Base-by-base conservation (phyloP, 2,329 filamentous ascomycete genomes). In the Fusarium proliferatum region DNA sequence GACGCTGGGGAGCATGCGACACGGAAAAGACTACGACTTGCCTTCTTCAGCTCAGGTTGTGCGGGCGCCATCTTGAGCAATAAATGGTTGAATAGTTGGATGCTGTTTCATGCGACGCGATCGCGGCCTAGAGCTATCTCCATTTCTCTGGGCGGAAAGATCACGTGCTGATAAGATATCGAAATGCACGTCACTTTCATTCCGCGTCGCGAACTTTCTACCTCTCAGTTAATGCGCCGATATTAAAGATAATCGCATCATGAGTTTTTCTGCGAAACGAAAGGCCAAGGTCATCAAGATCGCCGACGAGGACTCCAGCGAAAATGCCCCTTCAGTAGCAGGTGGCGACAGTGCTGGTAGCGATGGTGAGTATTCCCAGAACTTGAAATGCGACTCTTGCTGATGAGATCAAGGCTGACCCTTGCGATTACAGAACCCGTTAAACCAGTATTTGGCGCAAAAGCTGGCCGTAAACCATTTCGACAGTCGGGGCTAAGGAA, bases 11-110 rank as follows among this genome's bases (percentile, higher is more conserved):
- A 28, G 9, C 21, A 26, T 34, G 43, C 39, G 38, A 66, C 39
- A 9, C 23, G 38, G 10, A 21, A 38, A n/a, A 33, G 5, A 30
- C 17, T n/a, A 6, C 6, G 15, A 65, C 76, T 33, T 85, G 97
- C 96, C 91, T 98, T 99, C 87, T 98, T 99, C 73, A 99, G 90
- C 87, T 99, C 97, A 79, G 96, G 96, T 86, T 98, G 96, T 83
- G 96, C 95, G 91, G 97, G 96, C 86, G 96, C 94, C 96, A 99
- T 99, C 76, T 88, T 93, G 86, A 83, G 77, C 76, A 77, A 67
- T 80, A 67, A 71, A 73, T 69, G 68, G 64, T 69, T 68, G 68
- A 67, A 73, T 75, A 64, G 65, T 75, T 69, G 72, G 41, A 56
- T 80, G 65, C 71, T 67, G 73, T 77, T 72, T 71, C 61, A 64